Conservation (phyloP, 495 filamentous ascomycete genomes). For the Talaromyces trachyspermus region DNA sequence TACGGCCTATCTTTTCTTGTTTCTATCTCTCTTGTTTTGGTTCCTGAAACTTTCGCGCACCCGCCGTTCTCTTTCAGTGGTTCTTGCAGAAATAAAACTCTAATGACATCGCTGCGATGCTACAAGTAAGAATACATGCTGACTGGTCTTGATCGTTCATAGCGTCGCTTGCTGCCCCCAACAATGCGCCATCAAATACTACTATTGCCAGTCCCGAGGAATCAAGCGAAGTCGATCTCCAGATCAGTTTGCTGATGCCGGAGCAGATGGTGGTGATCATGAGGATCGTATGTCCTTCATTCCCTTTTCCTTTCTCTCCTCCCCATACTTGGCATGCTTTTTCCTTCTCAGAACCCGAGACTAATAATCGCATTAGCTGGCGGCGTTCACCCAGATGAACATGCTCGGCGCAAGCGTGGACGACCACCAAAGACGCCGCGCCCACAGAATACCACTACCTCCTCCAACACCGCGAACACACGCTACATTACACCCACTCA, state of each 20-base stretch:
- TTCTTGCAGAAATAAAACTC: too few relatives aligned
- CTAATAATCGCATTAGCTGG: too few relatives aligned
- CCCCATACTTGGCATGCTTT: too few relatives aligned
- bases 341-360: too few relatives aligned
- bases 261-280: conserved; percentile 50
- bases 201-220: conserved; percentile 70
- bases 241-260: conserved; percentile 59
- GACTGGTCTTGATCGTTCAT: conserved; percentile 27
- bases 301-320: conserved; percentile 2
- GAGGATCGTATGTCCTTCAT: conserved; percentile 72
- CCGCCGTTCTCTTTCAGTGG: too few relatives aligned
- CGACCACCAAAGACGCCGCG: conserved; percentile 70
- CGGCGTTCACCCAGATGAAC: conserved; percentile 50
- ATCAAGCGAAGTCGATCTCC: conserved; percentile 92
- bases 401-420: conserved; percentile 77
- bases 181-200: conserved; percentile 38
- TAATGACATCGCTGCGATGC: too few relatives aligned
- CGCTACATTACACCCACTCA: conserved; percentile 34
- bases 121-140: too few relatives aligned
- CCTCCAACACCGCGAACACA: background rate
- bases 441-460: conserved; percentile 25
- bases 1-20: conserved; percentile 28
- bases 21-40: conserved; percentile 3
- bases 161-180: conserved; percentile 37
- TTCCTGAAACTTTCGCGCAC: conserved; percentile 5